phyloP scores from a whole-genome alignment of 2,329 filamentous ascomycete genomes.

The Tolypocladium pustulatum region DNA sequence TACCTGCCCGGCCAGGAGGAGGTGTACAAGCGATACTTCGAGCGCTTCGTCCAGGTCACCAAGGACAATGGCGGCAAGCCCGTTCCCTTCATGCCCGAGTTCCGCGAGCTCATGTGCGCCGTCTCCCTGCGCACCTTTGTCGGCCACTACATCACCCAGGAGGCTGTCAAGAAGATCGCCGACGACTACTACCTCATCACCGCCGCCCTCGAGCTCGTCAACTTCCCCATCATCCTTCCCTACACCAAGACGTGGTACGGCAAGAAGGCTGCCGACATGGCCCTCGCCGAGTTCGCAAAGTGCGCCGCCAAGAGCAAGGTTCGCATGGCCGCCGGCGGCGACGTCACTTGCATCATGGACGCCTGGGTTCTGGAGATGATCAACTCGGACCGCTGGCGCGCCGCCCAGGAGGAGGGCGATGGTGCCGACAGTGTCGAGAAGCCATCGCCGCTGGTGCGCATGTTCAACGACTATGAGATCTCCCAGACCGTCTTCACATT shows the following conservation, averaged over 20 bases:
- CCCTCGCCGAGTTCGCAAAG: slow-evolving; percentile 78
- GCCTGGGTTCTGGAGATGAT: slow-evolving; percentile 86
- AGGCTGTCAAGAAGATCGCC: slow-evolving; percentile 84
- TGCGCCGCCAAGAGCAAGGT: slow-evolving; percentile 91
- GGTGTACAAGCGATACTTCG: slow-evolving; percentile 81
- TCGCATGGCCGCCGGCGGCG: slow-evolving; percentile 79
- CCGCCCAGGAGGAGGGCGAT: slow-evolving; percentile 64
- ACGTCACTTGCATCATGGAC: slow-evolving; percentile 89
- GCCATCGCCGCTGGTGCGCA: slow-evolving; percentile 70
- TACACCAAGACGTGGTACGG: slow-evolving; percentile 96
- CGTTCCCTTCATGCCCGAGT: slow-evolving; percentile 78
- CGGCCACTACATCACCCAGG: slow-evolving; percentile 86
- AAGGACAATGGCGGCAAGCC: slow-evolving; percentile 62
- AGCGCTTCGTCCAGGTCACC: slow-evolving; percentile 66
- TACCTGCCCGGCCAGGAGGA: slow-evolving; percentile 92
- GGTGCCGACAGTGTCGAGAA: slow-evolving; percentile 62
- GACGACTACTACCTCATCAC: slow-evolving; percentile 97
- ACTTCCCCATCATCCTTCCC: slow-evolving; percentile 93
- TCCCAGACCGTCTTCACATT: slow-evolving; percentile 91
- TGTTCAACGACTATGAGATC: slow-evolving; percentile 86
- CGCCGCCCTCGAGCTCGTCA: slow-evolving; percentile 89
- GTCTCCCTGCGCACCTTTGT: slow-evolving; percentile 96
- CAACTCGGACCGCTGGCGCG: slow-evolving; percentile 70
- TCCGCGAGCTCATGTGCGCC: slow-evolving; percentile 91
- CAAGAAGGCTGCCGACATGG: slow-evolving; percentile 90